A percentile compares a stretch with the other conserved stretches of the same genome.
phyloP scores from a whole-genome alignment of 306 rosid species.

The Dalbergia cochinchinensis region DNA sequence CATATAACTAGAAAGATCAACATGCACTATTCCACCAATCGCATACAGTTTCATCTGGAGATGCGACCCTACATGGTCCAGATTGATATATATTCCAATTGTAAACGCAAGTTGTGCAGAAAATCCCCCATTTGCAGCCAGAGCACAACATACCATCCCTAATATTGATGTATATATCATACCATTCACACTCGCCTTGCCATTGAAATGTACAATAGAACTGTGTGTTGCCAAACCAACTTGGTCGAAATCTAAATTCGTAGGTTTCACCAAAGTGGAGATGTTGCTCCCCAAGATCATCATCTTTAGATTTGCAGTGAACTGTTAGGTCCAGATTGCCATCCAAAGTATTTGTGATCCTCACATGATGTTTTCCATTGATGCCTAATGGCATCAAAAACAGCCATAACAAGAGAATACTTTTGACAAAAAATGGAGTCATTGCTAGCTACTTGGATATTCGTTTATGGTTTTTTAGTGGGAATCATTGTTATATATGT shows the following conservation, averaged over 20 bases:
- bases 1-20: too few species aligned
- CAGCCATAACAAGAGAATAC: background rate
- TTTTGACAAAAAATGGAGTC: background rate
- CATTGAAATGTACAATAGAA: conserved; percentile 1
- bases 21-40: too few species aligned
- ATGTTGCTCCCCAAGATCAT: background rate
- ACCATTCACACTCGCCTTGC: background rate
- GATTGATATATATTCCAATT: too few species aligned
- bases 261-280: background rate
- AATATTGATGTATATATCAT: background rate
- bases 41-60: too few species aligned
- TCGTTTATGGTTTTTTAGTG: too few species aligned
- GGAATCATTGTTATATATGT: too few species aligned
- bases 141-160: background rate
- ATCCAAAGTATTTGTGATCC: background rate
- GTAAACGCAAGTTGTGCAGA: too few species aligned
- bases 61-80: background rate
- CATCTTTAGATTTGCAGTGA: conserved; percentile 4
- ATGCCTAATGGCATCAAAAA: background rate
- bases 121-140: too few species aligned
- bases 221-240: background rate
- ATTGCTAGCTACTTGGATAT: too few species aligned
- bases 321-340: background rate
- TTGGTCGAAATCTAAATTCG: background rate
- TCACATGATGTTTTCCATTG: background rate